Base-by-base conservation (phyloP, 2,329 filamentous ascomycete species). In the Xylaria sp. region DNA sequence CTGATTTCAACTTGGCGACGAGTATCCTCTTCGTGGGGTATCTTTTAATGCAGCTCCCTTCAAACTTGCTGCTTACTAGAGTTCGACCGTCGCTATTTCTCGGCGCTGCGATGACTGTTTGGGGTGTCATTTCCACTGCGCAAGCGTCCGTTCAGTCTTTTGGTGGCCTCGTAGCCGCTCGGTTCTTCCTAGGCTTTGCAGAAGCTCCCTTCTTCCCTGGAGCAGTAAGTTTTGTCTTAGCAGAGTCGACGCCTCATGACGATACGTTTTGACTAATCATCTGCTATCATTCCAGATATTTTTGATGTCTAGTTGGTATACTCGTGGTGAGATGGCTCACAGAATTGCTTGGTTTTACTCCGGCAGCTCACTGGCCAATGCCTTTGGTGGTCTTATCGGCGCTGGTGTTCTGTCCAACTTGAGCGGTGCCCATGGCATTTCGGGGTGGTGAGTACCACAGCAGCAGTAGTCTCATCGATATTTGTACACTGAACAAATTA, bases 41-140 rank as follows among this genome's bases (percentile, higher is more conserved):
- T 71, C 78, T 90, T 0, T 77, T 89, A 13, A 89, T 89, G 83
- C 87, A 90, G 74, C 77, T 90, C 0, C 88, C 88, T 0, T 89
- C 86, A 0, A 90, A 90, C 68, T 80, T 90, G 65, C 72, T 87
- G 0, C 78, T 90, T 2, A 88, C 86, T 0, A 79, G 84, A 3
- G 78, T 87, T 34, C 80, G 82, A 10, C 87, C 87, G 0, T 85
- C 84, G 1, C 64, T 85, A 0, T 89, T 88, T 68, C 80, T 90
- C 1, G 81, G 84, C 0, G 75, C 78, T 0, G 82, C 82, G 0
- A 85, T 86, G 74, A 78, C 81, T 0, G 73, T 78, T 15, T 78
- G 76, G 76, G 77, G 76, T 3, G 63, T 70, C 9, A 77, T 78
- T 12, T 78, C 77, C 50, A 81, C 80, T 0, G 80, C 83, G n/a